Percentiles rank a stretch among this genome's conserved stretches.
Evolutionary conservation across 2,329 filamentous ascomycete species (phyloP).

Genomic region (Tolypocladium album): DNA sequence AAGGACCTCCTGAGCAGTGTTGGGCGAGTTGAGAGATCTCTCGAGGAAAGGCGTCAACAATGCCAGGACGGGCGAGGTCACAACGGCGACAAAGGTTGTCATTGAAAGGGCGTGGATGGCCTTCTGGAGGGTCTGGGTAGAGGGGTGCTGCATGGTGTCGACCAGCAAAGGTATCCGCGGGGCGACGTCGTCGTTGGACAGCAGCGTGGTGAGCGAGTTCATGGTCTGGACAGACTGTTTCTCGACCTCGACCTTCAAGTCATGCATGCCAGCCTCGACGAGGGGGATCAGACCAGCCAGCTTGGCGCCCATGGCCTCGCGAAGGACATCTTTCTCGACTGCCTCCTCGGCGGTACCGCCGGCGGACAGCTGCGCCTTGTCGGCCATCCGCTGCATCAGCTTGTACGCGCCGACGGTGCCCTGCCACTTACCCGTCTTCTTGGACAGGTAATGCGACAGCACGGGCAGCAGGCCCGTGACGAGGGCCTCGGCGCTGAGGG

Average conservation of each 20-base stretch:
- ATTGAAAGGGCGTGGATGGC: conserved; percentile 93
- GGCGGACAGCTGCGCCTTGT: conserved; percentile 80
- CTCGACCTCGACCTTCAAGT: conserved; percentile 78
- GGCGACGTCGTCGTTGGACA: conserved; percentile 94
- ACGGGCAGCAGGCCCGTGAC: conserved; percentile 73
- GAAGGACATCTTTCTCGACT: conserved; percentile 75
- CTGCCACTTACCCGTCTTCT: conserved; percentile 92
- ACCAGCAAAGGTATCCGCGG: conserved; percentile 86
- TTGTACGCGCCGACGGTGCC: conserved; percentile 80
- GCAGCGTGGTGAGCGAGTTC: conserved; percentile 76
- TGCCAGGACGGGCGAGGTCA: conserved; percentile 90
- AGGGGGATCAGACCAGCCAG: conserved; percentile 82
- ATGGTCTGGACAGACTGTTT: conserved; percentile 92
- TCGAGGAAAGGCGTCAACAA: conserved; percentile 91
- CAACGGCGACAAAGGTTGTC: conserved; percentile 95
- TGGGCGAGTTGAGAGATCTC: conserved; percentile 83
- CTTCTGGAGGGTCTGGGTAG: conserved; percentile 78
- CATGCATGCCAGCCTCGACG: conserved; percentile 90
- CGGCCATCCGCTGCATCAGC: conserved; percentile 84
- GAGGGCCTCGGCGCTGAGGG: conserved; percentile 71
- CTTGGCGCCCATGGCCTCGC: conserved; percentile 82
- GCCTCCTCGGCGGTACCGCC: conserved; percentile 74
- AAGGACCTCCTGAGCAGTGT: conserved; percentile 85
- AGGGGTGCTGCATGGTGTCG: conserved; percentile 92
- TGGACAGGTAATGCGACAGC: conserved; percentile 64